Evolutionary conservation across 306 rosid genomes (phyloP).

Genomic region (Datisca glomerata): DNA sequence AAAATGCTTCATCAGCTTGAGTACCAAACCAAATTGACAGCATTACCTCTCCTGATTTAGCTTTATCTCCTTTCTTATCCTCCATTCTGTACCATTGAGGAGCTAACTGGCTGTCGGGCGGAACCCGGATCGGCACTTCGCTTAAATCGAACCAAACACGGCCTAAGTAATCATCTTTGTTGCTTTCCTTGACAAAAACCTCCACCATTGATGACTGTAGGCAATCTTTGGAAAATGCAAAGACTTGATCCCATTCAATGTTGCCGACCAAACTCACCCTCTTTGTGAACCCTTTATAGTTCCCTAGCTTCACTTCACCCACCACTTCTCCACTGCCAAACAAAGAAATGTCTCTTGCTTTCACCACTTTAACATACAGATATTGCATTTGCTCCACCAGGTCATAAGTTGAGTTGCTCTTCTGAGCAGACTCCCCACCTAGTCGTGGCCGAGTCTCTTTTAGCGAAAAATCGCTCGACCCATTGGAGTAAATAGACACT

Average conservation of each 20-base stretch:
- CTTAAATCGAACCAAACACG: conserved; percentile 47
- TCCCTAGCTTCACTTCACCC: conserved; percentile 55
- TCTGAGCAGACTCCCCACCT: conserved; percentile 40
- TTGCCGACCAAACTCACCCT: conserved; percentile 15
- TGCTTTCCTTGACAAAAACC: conserved; percentile 34
- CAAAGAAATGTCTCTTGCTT: conserved; percentile 23
- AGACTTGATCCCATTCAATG: conserved; percentile 44
- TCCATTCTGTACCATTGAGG: conserved; percentile 67
- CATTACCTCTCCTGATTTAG: conserved; percentile 41
- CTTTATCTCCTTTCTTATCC: conserved; percentile 43
- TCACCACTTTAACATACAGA: conserved; percentile 38
- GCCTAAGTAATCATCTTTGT: conserved; percentile 39
- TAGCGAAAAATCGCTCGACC: conserved; percentile 34
- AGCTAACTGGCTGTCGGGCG: conserved; percentile 50
- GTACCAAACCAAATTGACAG: conserved; percentile 52
- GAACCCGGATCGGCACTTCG: conserved; percentile 42
- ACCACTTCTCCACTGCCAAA: conserved; percentile 36
- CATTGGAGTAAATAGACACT: conserved; percentile 10
- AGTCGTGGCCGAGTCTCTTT: conserved; percentile 50
- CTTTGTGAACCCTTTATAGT: conserved; percentile 45
- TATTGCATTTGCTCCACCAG: conserved; percentile 57
- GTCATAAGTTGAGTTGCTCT: conserved; percentile 49
- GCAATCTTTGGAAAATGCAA: conserved; percentile 46
- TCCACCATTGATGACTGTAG: conserved; percentile 49
- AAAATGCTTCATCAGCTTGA: conserved; percentile 55